These are phyloP conservation scores for Penicillium cinerascens DNA, from an alignment of 495 filamentous ascomycete species.

Conservation along the genomic window DNA sequence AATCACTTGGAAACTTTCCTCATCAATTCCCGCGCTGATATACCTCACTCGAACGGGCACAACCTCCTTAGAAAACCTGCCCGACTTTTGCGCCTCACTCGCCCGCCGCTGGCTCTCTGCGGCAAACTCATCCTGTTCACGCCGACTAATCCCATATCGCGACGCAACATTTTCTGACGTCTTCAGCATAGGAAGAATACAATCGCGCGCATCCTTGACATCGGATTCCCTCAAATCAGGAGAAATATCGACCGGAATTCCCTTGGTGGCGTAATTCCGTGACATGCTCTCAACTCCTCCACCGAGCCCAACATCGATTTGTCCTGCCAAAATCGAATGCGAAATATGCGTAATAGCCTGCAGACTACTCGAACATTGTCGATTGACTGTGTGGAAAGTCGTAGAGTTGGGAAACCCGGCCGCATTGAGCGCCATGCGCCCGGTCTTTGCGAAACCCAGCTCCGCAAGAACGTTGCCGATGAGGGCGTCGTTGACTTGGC, in stretches of 20 bases:
- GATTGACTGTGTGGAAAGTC: constrained; percentile 69
- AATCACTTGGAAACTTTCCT: constrained; percentile 63
- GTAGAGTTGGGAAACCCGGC: constrained; percentile 85
- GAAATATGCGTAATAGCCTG: constrained; percentile 85
- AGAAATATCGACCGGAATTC: constrained; percentile 67
- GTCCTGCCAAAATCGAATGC: constrained; percentile 67
- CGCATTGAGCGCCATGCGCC: constrained; percentile 74
- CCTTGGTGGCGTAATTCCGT: constrained; percentile 58
- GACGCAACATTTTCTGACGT: constrained; percentile 83
- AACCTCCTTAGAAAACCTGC: constrained; percentile 81
- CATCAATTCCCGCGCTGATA: constrained; percentile 64
- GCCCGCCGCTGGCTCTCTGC: constrained; percentile 74
- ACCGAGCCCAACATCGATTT: constrained; percentile 77
- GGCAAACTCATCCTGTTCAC: constrained; percentile 72
- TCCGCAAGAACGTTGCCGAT: constrained; percentile 78
- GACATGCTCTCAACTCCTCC: constrained; percentile 82
- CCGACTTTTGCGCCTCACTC: constrained; percentile 74
- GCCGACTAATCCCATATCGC: constrained; percentile 71
- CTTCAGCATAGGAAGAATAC: constrained; percentile 83
- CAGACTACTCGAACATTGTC: constrained; percentile 86
- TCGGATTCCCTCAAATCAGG: constrained; percentile 51
- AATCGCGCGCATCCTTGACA: constrained; percentile 69
- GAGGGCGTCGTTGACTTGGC: constrained; percentile 70
- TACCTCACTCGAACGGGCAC: constrained; percentile 66
- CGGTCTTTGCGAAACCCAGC: constrained; percentile 78